phyloP scores from a whole-genome alignment of 129 eudicot genomes.

The Helichrysum umbraculigerum region DNA sequence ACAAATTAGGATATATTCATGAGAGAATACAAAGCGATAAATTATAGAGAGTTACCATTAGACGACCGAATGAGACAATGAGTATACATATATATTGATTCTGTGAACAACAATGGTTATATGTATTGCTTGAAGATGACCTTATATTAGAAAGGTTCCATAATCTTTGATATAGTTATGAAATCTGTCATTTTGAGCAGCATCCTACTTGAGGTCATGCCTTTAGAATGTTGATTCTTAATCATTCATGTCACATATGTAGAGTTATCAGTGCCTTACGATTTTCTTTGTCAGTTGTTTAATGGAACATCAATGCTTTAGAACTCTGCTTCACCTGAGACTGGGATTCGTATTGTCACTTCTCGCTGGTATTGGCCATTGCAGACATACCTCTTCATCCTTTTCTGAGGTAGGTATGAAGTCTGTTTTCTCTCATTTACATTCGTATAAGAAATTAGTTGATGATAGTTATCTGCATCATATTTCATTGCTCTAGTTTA shows the following conservation, averaged over 20 bases:
- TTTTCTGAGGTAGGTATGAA: not conserved
- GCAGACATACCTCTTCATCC: conserved; percentile 21
- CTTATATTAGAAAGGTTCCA: not conserved
- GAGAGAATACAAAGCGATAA: not conserved
- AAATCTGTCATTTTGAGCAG: not conserved
- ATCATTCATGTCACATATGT: not conserved
- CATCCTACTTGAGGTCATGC: not conserved
- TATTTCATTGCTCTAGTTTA: not conserved
- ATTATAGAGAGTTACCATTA: not conserved
- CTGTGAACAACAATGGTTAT: not conserved
- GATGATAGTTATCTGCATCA: not conserved
- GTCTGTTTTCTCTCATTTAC: not conserved
- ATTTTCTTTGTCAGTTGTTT: conserved; percentile 21
- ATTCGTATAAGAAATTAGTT: not conserved
- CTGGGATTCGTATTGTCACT: conserved; percentile 34
- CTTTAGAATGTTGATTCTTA: not conserved
- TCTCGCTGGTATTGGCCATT: conserved; percentile 35
- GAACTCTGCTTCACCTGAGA: conserved; percentile 25
- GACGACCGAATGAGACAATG: not conserved
- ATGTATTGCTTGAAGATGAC: not conserved
- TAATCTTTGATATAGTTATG: not conserved
- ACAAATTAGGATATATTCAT: not conserved
- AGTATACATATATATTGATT: not conserved
- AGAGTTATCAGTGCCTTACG: conserved; percentile 1
- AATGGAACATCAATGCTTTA: conserved; percentile 42